phyloP scores from a whole-genome alignment of 2,329 filamentous ascomycete genomes.

The Alternaria incomplexa region DNA sequence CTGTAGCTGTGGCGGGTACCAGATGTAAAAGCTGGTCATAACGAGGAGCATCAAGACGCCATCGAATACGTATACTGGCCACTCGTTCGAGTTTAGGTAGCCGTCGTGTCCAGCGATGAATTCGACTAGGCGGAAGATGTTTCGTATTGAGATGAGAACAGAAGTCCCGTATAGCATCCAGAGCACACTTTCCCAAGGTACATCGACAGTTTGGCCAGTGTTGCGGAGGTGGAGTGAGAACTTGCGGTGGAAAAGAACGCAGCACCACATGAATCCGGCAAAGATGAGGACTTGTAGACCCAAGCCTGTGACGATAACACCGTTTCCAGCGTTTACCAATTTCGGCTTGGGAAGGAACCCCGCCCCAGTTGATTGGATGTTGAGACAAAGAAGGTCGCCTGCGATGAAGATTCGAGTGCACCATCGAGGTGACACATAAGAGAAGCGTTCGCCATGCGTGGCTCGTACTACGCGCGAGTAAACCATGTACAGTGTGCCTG shows the following conservation, averaged over 20 bases:
- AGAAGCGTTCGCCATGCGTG: constrained; percentile 47
- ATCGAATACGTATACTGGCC: constrained; percentile 59
- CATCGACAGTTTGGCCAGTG: neutral
- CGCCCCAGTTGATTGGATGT: constrained; percentile 56
- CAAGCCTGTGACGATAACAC: constrained; percentile 61
- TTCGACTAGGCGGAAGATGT: constrained; percentile 55
- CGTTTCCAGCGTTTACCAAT: constrained; percentile 4
- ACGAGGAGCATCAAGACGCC: constrained; percentile 51
- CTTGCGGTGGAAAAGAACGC: constrained; percentile 54
- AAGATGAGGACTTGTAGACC: constrained; percentile 65
- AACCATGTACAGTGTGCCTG: constrained; percentile 54
- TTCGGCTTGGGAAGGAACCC: constrained; percentile 39
- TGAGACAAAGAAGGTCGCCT: constrained; percentile 59
- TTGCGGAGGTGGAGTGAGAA: constrained; percentile 24
- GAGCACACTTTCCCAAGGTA: constrained; percentile 42
- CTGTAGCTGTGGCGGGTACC: constrained; percentile 14
- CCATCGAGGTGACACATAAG: constrained; percentile 51
- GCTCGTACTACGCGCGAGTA: constrained; percentile 46
- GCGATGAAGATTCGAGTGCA: constrained; percentile 61
- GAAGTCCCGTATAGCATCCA: constrained; percentile 46
- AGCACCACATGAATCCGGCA: constrained; percentile 58
- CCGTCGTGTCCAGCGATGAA: constrained; percentile 47
- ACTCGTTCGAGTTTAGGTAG: constrained; percentile 57
- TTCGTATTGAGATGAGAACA: constrained; percentile 53
- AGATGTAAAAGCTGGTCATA: constrained; percentile 13